Evolutionary conservation across 2,329 filamentous ascomycete genomes (phyloP), one percentile per base, ranked within the genome.

Genomic region (Hymenoscyphus salicellus): DNA sequence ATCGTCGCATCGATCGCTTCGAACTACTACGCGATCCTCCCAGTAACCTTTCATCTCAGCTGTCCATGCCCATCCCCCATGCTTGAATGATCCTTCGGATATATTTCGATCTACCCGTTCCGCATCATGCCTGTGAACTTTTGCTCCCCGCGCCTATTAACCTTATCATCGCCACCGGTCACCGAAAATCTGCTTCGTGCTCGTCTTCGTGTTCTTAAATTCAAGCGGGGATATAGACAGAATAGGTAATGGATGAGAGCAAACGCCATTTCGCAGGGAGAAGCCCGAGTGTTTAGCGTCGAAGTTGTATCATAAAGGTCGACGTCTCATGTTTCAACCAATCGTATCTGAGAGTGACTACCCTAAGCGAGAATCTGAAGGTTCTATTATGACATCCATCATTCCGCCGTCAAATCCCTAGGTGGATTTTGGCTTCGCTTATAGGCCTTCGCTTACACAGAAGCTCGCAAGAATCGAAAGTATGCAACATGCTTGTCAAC

Each of bases 251-350:
- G 17, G 33, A 23, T 58, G 26, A 36, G 55, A 58, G 55, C 7
- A 16, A 36, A 33, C 7, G 46, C 20, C n/a, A 49, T n/a, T 10
- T 23, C n/a, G n/a, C 57, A 38, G 20, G 57, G 32, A 20, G 23
- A 20, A 58, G 23, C 57, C 57, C 23, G 10, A 14, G 17, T 23
- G 11, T 26, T 32, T 26, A 16, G 30, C 5, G 33, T 58, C 6
- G 38, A 28, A 38, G 11, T 60, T 60, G 58, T 28, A 46, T 49
- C 58, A 49, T 8, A 10, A 28, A 7, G 4, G 33, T 60, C 17
- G 28, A 32, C 58, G 58, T 60, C 58, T 60, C 58, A 60, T 49
- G 20, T 60, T 60, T 60, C 14, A 28, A 7, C 58, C 58, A 60
- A 60, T 60, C 58, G 58, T 41, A 49, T 49, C 11, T 4, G 5